Base-by-base conservation (phyloP, 345 rosid genomes). In the Arabidopsis arenosa region DNA sequence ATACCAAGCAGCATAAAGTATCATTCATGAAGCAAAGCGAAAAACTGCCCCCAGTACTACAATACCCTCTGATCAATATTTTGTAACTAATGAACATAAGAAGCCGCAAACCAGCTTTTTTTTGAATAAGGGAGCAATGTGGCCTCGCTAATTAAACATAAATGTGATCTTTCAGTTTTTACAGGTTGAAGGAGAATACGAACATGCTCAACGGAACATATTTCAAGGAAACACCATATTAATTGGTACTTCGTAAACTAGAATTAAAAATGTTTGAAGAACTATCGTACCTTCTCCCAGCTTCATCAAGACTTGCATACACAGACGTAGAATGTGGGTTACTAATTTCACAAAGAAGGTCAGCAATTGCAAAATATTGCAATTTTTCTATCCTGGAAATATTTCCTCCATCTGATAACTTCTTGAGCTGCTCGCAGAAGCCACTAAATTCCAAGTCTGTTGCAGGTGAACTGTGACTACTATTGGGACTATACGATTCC, bases 301-400 rank as follows among this genome's bases (percentile, higher is more conserved):
- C 81, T 71, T 84, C 96, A 80, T 93, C 98, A 69, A 93, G 94
- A 85, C 86, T 88, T 80, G 85, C 82, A 77, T 91, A 91, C 74
- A 81, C 86, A 72, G 93, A 88, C 78, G 85, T 81, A 66, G 93
- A 86, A 5, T 82, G 86, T 68, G 81, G 81, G 80, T 86, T 78
- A 76, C 83, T 84, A 36, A 93, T 70, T 84, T 93, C 98, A 39
- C 69, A 49, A 56, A 93, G 89, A 78, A 93, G 88, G 84, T 89
- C 92, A 44, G 84, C 63, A 59, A 89, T 75, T 63, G 94, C 91
- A 83, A 89, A 81, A 70, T 88, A 80, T 84, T 93, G 90, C 48
- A 73, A 77, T 86, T 78, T 91, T 70, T 89, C 94, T 52, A 63
- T 21, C 30, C 81, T 70, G 48, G 80, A 76, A 74, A 88, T 28